These are phyloP conservation scores for Nitzschia sp. DNA, from an alignment of 108 stramenopile species.

Conservation along the genomic window DNA sequence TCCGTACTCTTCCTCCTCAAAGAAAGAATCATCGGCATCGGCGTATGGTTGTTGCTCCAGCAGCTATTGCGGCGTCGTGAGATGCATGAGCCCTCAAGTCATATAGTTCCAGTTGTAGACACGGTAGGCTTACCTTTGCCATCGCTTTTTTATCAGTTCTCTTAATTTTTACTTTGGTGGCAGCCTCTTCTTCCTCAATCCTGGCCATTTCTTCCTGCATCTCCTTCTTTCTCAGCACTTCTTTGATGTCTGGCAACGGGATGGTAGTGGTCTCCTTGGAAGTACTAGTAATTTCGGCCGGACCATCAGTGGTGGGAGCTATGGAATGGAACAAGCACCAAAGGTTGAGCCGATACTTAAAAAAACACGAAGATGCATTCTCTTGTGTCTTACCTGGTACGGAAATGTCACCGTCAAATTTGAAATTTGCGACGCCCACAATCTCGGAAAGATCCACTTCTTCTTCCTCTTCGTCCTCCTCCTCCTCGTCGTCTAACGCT, in stretches of 20 bases:
- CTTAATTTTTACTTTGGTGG: constrained; percentile 58
- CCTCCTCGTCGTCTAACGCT: constrained; percentile 7
- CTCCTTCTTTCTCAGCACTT: constrained; percentile 41
- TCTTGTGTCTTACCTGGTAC: background rate
- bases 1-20: constrained; percentile 80
- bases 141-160: constrained; percentile 64
- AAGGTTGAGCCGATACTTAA: too few species aligned
- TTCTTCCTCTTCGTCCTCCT: background rate
- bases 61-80: constrained; percentile 40
- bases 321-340: background rate
- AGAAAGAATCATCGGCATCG: constrained; percentile 80
- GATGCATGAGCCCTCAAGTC: too few species aligned
- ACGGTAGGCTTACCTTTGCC: constrained; percentile 34
- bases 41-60: constrained; percentile 80
- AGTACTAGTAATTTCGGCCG: background rate
- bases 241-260: constrained; percentile 46
- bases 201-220: constrained; percentile 39
- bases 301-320: background rate
- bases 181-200: constrained; percentile 34
- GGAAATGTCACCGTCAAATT: constrained; percentile 26
- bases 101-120: too few species aligned
- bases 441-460: constrained; percentile 22
- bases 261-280: constrained; percentile 14
- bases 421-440: constrained; percentile 36
- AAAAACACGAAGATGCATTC: too few species aligned